A percentile compares a stretch with the other conserved stretches of the same genome.
These are phyloP conservation scores for Didymella glomerata DNA, from an alignment of 2,329 filamentous ascomycete genomes.

Conservation along the genomic window DNA sequence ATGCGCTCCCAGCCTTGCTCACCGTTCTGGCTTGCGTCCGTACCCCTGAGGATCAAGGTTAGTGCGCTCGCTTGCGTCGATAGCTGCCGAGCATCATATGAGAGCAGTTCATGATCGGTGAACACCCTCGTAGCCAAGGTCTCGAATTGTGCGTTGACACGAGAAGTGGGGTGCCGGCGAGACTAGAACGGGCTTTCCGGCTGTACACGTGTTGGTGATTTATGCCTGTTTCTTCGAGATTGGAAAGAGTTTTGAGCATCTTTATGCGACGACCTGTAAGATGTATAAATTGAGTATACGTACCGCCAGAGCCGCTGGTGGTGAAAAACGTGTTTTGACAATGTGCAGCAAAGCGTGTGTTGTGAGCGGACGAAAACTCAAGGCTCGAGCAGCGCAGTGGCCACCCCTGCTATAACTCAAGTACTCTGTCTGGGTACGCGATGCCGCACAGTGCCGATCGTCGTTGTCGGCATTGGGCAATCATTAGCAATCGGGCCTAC, in stretches of 20 bases:
- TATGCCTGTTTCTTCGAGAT: constrained; percentile 5
- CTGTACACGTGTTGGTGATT: constrained; percentile 9
- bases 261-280: constrained; percentile 1
- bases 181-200: constrained; percentile 11
- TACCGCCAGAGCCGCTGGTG: neutral
- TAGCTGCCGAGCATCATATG: constrained; percentile 20
- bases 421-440: neutral
- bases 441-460: constrained; percentile 9
- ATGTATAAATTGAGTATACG: constrained; percentile 1
- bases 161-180: constrained; percentile 6
- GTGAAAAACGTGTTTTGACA: neutral
- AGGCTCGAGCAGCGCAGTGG: neutral
- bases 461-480: constrained; percentile 3
- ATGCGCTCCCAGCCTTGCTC: constrained; percentile 16
- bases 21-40: constrained; percentile 10
- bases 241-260: constrained; percentile 5
- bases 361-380: constrained; percentile 4
- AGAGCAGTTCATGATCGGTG: constrained; percentile 23
- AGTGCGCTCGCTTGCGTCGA: constrained; percentile 18
- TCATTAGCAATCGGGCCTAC: constrained; percentile 3
- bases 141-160: constrained; percentile 5
- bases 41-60: constrained; percentile 12
- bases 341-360: neutral
- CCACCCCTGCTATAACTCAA: constrained; percentile 1
- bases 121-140: constrained; percentile 11